phyloP scores from a whole-genome alignment of 2,329 filamentous ascomycete genomes.

The Nakataea oryzae region DNA sequence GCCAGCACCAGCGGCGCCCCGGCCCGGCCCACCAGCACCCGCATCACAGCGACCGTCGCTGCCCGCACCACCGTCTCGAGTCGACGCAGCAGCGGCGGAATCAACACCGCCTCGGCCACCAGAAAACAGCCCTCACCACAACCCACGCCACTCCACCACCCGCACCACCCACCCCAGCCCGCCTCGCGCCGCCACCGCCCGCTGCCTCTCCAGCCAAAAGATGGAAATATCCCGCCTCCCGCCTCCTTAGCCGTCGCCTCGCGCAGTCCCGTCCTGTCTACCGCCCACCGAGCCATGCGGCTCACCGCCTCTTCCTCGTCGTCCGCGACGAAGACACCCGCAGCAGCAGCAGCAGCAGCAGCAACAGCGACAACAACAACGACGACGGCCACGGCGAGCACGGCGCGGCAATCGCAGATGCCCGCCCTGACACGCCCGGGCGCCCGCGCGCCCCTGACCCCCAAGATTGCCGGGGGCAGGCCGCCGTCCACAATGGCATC shows the following conservation, averaged over 20 bases:
- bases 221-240: constrained; percentile 27
- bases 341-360: background rate
- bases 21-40: background rate
- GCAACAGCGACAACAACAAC: constrained; percentile 8
- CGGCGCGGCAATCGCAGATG: constrained; percentile 50
- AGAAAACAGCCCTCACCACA: background rate
- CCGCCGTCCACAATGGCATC: constrained; percentile 1
- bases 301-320: background rate
- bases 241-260: constrained; percentile 8
- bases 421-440: constrained; percentile 53
- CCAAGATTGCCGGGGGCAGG: constrained; percentile 35
- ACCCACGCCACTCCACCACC: constrained; percentile 4
- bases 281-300: background rate
- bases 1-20: background rate
- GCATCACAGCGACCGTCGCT: background rate
- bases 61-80: constrained; percentile 7
- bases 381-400: constrained; percentile 30
- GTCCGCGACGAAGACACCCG: constrained; percentile 4
- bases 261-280: constrained; percentile 10
- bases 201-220: constrained; percentile 16
- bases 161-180: background rate
- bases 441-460: constrained; percentile 38
- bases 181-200: constrained; percentile 4
- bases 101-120: constrained; percentile 9
- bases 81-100: constrained; percentile 11